Conservation (phyloP, 148 eudicot species). For the Vaccinium vitisidaea region DNA sequence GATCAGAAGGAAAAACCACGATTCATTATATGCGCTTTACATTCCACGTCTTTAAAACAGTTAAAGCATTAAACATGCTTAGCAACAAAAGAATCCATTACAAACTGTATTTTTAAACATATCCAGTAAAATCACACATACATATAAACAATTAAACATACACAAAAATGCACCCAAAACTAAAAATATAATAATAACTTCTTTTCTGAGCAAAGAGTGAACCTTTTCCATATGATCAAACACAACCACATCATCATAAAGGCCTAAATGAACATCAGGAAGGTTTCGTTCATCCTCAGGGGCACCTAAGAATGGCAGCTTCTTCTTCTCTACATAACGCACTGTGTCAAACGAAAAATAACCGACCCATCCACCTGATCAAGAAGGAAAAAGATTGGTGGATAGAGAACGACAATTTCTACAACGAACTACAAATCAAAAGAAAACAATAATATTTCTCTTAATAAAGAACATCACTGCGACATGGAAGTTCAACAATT, state of each 20-base stretch:
- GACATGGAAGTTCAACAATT: too few species aligned
- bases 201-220: too few species aligned
- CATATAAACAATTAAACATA: background rate
- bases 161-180: background rate
- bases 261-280: slow-evolving; percentile 86
- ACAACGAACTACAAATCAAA: too few species aligned
- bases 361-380: slow-evolving; percentile 96
- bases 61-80: background rate
- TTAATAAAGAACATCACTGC: too few species aligned
- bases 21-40: background rate
- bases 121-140: background rate
- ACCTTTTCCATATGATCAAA: slow-evolving; percentile 93
- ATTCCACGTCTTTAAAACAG: background rate
- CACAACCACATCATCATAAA: slow-evolving; percentile 92
- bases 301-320: slow-evolving; percentile 80
- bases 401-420: too few species aligned
- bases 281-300: slow-evolving; percentile 90
- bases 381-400: slow-evolving; percentile 21
- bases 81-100: background rate
- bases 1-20: background rate
- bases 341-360: slow-evolving; percentile 93
- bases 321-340: slow-evolving; percentile 89
- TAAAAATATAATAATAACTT: background rate
- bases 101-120: background rate
- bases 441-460: too few species aligned